phyloP scores from a whole-genome alignment of 495 filamentous ascomycete genomes.

The Talaromyces wortmannii region DNA sequence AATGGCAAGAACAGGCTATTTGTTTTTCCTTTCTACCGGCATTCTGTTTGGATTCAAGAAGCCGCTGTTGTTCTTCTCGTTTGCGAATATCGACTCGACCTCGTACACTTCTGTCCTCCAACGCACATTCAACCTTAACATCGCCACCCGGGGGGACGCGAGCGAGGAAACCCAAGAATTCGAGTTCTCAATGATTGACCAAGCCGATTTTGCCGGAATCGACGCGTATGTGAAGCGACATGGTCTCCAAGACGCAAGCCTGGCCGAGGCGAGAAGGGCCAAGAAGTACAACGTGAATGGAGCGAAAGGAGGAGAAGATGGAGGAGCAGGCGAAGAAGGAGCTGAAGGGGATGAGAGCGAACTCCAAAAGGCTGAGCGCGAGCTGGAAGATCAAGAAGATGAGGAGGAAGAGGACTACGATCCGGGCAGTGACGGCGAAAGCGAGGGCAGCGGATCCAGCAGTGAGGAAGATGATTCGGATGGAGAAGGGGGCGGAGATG shows the following conservation, averaged over 20 bases:
- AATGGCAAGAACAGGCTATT: slow-evolving; percentile 49
- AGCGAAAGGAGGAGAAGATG: slow-evolving; percentile 43
- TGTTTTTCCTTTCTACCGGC: slow-evolving; percentile 81
- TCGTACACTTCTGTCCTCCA: slow-evolving; percentile 88
- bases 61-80: slow-evolving; percentile 78
- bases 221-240: slow-evolving; percentile 78
- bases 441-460: slow-evolving; percentile 58
- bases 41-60: slow-evolving; percentile 97
- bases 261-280: slow-evolving; percentile 82
- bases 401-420: slow-evolving; percentile 89
- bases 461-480: slow-evolving; percentile 47
- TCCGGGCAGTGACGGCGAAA: slow-evolving; percentile 68
- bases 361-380: slow-evolving; percentile 62
- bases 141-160: slow-evolving; percentile 45
- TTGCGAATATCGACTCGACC: slow-evolving; percentile 69
- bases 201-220: slow-evolving; percentile 77
- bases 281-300: slow-evolving; percentile 71
- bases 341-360: slow-evolving; percentile 44
- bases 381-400: slow-evolving; percentile 60
- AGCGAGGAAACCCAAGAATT: slow-evolving; percentile 57
- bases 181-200: slow-evolving; percentile 82
- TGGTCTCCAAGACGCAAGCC: slow-evolving; percentile 79
- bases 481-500: slow-evolving; percentile 31
- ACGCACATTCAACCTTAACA: slow-evolving; percentile 87
- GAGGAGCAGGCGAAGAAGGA: slow-evolving; percentile 24